Evolutionary conservation across 225 moss, liverwort and hornwort genomes (phyloP).

Genomic region (Anthoceros angustus): DNA sequence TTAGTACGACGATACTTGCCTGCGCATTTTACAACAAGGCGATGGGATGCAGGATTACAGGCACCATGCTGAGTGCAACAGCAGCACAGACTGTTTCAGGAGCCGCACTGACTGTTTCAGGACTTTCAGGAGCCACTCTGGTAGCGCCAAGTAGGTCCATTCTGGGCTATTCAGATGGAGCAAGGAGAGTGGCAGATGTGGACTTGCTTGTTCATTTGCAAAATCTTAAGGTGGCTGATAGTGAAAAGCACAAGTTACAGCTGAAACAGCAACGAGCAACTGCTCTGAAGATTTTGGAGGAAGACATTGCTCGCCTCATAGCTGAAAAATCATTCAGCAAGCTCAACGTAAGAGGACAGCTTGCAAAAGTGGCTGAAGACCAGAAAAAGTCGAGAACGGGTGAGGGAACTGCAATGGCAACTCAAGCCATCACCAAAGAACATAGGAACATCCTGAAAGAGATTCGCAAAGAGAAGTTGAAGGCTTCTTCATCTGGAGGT

Average conservation of each 20-base stretch:
- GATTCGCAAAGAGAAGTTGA: conserved; percentile 17
- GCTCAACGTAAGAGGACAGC: too few species aligned
- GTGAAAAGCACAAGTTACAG: background rate
- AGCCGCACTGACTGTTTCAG: too few species aligned
- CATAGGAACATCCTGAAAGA: conserved; percentile 22
- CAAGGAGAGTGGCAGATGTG: background rate
- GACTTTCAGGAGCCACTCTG: background rate
- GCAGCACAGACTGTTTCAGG: too few species aligned
- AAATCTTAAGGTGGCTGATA: background rate
- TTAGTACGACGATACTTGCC: conserved; percentile 41
- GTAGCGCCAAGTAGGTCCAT: too few species aligned
- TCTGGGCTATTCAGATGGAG: background rate
- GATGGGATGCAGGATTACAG: conserved; percentile 2
- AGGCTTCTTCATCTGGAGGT: conserved; percentile 5
- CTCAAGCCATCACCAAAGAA: conserved; percentile 44
- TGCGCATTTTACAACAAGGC: background rate
- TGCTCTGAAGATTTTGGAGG: background rate
- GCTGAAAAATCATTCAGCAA: too few species aligned
- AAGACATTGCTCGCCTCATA: background rate
- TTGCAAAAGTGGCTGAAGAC: too few species aligned
- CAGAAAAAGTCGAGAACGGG: background rate
- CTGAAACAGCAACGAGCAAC: background rate
- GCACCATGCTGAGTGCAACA: background rate
- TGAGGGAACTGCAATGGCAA: conserved; percentile 10
- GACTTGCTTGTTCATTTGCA: background rate